A percentile compares a stretch with the other conserved stretches of the same genome.
Conservation (phyloP, 78 protist species). For the Dictyostelium capitatum region DNA sequence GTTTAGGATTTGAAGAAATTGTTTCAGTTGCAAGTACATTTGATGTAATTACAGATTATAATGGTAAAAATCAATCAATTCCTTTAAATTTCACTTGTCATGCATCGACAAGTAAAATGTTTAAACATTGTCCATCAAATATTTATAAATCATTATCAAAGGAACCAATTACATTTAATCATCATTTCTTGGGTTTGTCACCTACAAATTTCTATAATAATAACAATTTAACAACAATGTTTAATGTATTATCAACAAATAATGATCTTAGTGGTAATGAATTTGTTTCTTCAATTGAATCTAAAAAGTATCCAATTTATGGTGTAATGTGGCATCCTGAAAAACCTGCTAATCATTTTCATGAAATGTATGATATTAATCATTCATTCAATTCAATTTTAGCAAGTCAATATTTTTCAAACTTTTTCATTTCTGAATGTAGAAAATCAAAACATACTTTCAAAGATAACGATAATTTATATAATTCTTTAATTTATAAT, state of each 20-base stretch:
- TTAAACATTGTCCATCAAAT: conserved; percentile 14
- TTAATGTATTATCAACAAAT: conserved; percentile 80
- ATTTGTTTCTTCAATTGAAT: conserved; percentile 90
- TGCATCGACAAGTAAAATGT: background rate
- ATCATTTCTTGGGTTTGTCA: conserved; percentile 86
- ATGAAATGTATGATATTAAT: conserved; percentile 37
- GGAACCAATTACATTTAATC: conserved; percentile 83
- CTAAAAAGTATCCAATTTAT: conserved; percentile 78
- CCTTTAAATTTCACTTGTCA: conserved; percentile 68
- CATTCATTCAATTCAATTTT: conserved; percentile 70
- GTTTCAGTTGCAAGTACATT: conserved; percentile 17
- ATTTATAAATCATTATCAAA: background rate
- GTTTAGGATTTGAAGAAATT: conserved; percentile 93
- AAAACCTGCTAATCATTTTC: conserved; percentile 81
- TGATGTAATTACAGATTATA: conserved; percentile 61
- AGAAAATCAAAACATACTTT: conserved; percentile 63
- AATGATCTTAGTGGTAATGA: conserved; percentile 68
- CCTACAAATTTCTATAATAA: conserved; percentile 6
- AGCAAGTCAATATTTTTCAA: conserved; percentile 68
- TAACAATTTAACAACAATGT: conserved; percentile 27
- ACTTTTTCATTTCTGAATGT: conserved; percentile 79
- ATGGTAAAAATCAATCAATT: conserved; percentile 75
- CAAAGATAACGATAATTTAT: background rate
- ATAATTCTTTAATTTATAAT: conserved; percentile 60
- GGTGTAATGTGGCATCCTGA: conserved; percentile 95